Evolutionary conservation across 2,329 filamentous ascomycete species (phyloP), one percentile per base, ranked within the genome.

Genomic region (Arthrobotrys entomopaga): DNA sequence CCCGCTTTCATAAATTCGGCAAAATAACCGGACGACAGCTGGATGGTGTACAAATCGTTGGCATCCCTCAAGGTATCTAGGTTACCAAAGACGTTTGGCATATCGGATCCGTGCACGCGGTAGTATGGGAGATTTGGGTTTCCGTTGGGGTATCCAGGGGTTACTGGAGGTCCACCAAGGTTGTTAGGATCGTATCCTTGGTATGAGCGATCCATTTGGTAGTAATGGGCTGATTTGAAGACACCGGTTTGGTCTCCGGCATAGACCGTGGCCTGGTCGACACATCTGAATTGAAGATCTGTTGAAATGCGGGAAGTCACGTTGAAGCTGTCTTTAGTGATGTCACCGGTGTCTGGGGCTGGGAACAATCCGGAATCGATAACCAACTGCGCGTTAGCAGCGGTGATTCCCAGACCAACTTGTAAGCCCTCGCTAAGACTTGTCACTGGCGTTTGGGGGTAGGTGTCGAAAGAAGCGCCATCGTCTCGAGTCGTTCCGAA

Each of bases 201-300:
- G 77, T 86, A 86, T 0, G 84, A 85, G 50, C 87, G 84, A 72
- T 87, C 85, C 77, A 88, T 86, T 78, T 88, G 85, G 80, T 89
- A 89, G 78, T 84, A 88, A 79, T 86, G 88, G 0, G 86, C 81
- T 3, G 81, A 80, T 26, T 82, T 79, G 77, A 88, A 85, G 0
- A 84, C 83, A 2, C 81, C 80, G 15, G 82, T 83, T 15, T 78
- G 69, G 0, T 84, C 80, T 1, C 84, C 86, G 0, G 85, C 82
- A 77, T 84, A 85, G 5, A 84, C 84, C 1, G 87, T 88, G 3
- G 86, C 86, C 79, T 88, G 84, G 78, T 87, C 86, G 58, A 86
- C 81, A 79, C 87, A 89, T 66, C 86, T 84, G 82, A 88, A 88
- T 7, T 84, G 84, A 59, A 83, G 85, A 79, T 89, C 87, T 1